Conservation (phyloP, 2,329 filamentous ascomycete species). For the Botrytis hyacinthi region DNA sequence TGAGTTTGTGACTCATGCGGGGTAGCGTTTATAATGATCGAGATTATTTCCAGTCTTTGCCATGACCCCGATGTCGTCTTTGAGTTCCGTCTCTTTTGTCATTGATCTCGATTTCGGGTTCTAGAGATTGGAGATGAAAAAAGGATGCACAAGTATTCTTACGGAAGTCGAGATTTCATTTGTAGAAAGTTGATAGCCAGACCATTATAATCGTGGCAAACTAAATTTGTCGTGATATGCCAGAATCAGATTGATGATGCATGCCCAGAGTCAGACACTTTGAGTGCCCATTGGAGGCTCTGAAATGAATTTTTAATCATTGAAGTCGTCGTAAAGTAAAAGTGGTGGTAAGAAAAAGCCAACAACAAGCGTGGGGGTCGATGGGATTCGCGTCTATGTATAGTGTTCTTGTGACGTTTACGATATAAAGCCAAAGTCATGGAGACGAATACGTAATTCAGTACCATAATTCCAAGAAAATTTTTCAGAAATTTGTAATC, state of each 20-base stretch:
- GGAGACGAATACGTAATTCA: not conserved
- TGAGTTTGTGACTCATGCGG: no score
- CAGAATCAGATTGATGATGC: no score
- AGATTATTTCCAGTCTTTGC: no score
- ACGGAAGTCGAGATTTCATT: no score
- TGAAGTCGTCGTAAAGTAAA: not conserved
- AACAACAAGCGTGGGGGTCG: not conserved
- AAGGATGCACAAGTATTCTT: no score
- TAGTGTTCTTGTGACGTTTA: not conserved
- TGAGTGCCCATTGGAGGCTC: not conserved
- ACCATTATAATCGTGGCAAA: not conserved
- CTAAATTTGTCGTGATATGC: not conserved
- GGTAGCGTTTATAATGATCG: no score
- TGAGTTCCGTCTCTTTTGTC: not conserved
- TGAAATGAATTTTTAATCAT: not conserved
- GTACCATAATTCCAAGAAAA: no score
- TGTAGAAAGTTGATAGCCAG: no score
- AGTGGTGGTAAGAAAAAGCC: not conserved
- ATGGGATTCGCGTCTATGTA: not conserved
- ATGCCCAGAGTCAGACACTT: no score
- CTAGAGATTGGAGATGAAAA: no score
- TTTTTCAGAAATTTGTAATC: not conserved
- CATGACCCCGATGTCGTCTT: not conserved
- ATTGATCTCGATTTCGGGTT: not conserved
- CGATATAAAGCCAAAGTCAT: not conserved